Evolutionary conservation across 192 early-diverging fungal species (phyloP).

Genomic region (Dissophora ornata): DNA sequence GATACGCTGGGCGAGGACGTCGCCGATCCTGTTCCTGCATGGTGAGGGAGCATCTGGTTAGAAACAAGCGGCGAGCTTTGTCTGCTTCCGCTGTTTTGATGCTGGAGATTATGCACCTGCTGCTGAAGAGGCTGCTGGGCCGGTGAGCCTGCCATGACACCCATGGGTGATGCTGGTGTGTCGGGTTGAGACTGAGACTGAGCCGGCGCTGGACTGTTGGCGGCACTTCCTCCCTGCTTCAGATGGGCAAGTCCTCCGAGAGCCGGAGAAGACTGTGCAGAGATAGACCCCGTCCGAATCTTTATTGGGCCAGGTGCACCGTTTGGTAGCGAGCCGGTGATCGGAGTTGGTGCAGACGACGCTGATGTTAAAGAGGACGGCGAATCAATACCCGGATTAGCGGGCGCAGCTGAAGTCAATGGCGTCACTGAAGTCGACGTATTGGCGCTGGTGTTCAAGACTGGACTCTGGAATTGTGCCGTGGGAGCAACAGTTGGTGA

Average conservation of each 20-base stretch:
- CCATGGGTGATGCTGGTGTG: conserved; percentile 15
- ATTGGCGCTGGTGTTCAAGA: neutral
- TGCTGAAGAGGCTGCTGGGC: conserved; percentile 13
- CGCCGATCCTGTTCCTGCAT: conserved; percentile 15
- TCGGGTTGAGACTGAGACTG: conserved; percentile 23
- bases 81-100: conserved; percentile 15
- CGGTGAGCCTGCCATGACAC: conserved; percentile 23
- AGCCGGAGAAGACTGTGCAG: conserved; percentile 19
- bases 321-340: conserved; percentile 1
- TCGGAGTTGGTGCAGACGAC: conserved; percentile 6
- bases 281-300: neutral
- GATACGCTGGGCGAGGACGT: conserved; percentile 35
- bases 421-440: neutral
- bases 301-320: neutral
- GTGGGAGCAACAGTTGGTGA: conserved; percentile 5
- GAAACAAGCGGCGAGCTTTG: conserved; percentile 22
- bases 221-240: conserved; percentile 14
- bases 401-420: neutral
- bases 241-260: conserved; percentile 8
- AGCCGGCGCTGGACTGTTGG: conserved; percentile 31
- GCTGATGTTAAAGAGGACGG: conserved; percentile 4
- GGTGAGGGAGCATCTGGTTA: conserved; percentile 29
- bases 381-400: conserved; percentile 1
- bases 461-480: conserved; percentile 8
- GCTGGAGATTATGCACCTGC: conserved; percentile 19